phyloP scores from a whole-genome alignment of 2,329 filamentous ascomycete species.

The Diaporthe citrichinensis region DNA sequence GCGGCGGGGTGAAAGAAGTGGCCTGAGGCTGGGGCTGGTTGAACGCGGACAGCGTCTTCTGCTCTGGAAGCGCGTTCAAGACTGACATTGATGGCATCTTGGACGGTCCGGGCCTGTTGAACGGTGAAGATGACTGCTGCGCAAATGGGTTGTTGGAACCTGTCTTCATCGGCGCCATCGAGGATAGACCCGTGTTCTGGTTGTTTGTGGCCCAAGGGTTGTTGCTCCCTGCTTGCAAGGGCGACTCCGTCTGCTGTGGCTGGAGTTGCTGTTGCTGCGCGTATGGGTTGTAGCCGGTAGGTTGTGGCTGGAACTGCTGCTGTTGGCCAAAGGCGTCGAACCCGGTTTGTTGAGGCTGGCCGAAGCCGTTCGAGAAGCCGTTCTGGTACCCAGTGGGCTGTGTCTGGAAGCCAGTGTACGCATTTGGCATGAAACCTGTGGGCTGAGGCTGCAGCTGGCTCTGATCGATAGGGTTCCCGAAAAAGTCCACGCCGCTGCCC shows the following conservation, averaged over 20 bases:
- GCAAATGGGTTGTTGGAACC: slow-evolving; percentile 99
- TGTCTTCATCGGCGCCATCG: slow-evolving; percentile 86
- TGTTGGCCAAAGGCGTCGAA: slow-evolving; percentile 79
- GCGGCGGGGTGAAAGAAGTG: slow-evolving; percentile 59
- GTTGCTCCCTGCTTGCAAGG: slow-evolving; percentile 85
- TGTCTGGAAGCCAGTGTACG: slow-evolving; percentile 67
- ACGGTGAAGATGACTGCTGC: slow-evolving; percentile 62
- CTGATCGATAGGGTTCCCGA: slow-evolving; percentile 92
- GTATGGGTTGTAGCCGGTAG: slow-evolving; percentile 69
- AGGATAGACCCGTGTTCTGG: slow-evolving; percentile 69
- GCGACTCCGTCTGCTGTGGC: slow-evolving; percentile 70
- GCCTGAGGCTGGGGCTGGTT: slow-evolving; percentile 66
- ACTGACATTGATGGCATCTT: slow-evolving; percentile 74
- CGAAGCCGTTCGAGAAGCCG: slow-evolving; percentile 79
- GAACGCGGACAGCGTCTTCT: slow-evolving; percentile 78
- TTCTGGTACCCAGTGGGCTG: slow-evolving; percentile 69
- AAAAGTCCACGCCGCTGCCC: slow-evolving; percentile 96
- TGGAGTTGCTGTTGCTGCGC: slow-evolving; percentile 57
- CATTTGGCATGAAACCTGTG: slow-evolving; percentile 77
- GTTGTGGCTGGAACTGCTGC: slow-evolving; percentile 62
- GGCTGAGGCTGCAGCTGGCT: slow-evolving; percentile 82
- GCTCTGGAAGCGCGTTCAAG: slow-evolving; percentile 83
- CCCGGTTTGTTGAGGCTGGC: slow-evolving; percentile 74
- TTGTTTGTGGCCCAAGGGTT: slow-evolving; percentile 88
- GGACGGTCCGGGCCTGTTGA: slow-evolving; percentile 72